Percentiles rank a stretch among this genome's conserved stretches.
Evolutionary conservation across 2,329 filamentous ascomycete species (phyloP).

Genomic region (Trichoderma atrobrunneum): DNA sequence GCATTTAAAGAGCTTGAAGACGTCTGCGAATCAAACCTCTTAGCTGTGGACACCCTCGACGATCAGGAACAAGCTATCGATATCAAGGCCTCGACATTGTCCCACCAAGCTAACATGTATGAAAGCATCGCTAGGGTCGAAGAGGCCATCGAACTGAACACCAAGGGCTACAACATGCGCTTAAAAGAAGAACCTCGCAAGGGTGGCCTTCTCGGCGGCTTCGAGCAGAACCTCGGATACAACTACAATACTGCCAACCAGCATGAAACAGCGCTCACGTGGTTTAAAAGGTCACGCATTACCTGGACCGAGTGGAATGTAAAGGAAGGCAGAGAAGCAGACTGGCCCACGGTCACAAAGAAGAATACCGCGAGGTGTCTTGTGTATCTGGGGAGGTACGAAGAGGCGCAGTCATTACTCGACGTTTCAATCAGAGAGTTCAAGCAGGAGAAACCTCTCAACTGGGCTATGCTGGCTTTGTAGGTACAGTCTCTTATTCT

Average conservation of each 20-base stretch:
- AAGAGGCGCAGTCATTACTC: background rate
- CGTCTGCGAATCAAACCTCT: background rate
- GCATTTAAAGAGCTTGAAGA: background rate
- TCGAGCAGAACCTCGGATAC: background rate
- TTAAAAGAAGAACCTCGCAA: background rate
- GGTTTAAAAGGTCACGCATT: background rate
- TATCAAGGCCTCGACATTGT: background rate
- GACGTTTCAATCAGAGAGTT: background rate
- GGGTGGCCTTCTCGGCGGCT: background rate
- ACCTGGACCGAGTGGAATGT: background rate
- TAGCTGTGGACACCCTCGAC: background rate
- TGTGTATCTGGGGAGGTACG: background rate
- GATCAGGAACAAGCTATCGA: background rate
- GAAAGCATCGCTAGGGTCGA: background rate
- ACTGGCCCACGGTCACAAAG: background rate
- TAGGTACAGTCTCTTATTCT: background rate
- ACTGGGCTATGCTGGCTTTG: background rate
- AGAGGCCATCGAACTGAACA: background rate
- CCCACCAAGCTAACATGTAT: background rate
- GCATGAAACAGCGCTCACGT: background rate
- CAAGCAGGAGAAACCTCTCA: background rate
- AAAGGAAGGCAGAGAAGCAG: background rate
- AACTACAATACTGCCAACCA: background rate
- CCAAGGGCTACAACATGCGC: background rate
- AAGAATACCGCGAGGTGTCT: background rate